Evolutionary conservation across 495 filamentous ascomycete species (phyloP), one percentile per base, ranked within the genome.

Genomic region (Penicillium bovifimosum): DNA sequence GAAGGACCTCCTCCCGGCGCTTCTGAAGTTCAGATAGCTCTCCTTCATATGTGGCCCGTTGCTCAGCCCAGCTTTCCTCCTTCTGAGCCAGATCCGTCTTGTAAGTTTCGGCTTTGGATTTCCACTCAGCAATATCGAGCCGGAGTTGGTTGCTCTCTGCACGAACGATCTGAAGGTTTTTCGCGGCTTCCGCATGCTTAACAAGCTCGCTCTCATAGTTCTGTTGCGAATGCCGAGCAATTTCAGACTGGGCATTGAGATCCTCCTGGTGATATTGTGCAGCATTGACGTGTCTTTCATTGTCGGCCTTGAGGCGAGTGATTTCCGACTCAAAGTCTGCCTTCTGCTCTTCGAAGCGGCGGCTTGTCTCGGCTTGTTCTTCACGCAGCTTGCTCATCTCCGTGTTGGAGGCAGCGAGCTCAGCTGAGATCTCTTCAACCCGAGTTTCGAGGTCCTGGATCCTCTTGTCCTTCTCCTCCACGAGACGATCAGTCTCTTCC

Each of bases 131-230:
- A 14, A 87, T 73, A 36, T 95, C 80, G 0, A 87, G 83, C 68
- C 85, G 88, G 40, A 97, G 70, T 41, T 91, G 75, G 60, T 95
- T 90, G 66, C 87, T 78, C 56, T 97, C 90, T 8, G 70, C 75
- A 34, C 95, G 87, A 42, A 95, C 72, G 35, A 76, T 77, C 52
- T 95, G 89, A 20, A 97, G 69, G 16, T 81, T 76, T 69, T 90
- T 89, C 1, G 91, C 88, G 13, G 95, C 92, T 53, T 96, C 90
- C 3, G 90, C 91, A 64, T 99, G 95, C 67, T 91, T 95, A 59
- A 96, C 81, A 1, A 97, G 78, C 59, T 97, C 95, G 45, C 79
- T 82, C 65, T 99, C 95, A 59, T 99, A 99, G 54, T 92, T 90
- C 56, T 95, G 85, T 65, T 97, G 95, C 6, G 93, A 91, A 62